Evolutionary conservation across 352 stramenopile genomes (phyloP).

Genomic region (Thraustochytrium sp.): DNA sequence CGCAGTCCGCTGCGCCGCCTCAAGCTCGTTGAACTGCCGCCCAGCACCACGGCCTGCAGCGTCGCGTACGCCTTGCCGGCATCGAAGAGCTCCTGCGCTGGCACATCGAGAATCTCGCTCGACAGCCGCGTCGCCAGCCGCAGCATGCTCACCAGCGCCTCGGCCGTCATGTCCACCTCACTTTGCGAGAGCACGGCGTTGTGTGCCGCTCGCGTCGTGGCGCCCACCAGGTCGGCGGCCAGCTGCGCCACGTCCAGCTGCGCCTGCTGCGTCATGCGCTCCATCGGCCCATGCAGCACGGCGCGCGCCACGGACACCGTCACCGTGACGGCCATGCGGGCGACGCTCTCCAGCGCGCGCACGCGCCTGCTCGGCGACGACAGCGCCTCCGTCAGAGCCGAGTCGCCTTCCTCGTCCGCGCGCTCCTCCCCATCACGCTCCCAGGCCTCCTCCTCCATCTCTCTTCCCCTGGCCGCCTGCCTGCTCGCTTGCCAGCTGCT

Average conservation of each 20-base stretch:
- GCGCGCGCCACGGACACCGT: neutral
- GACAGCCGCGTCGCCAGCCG: neutral
- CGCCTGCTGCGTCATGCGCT: neutral
- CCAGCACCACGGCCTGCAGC: neutral
- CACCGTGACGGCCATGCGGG: neutral
- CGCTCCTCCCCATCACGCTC: neutral
- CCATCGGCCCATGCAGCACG: neutral
- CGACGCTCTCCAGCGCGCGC: neutral
- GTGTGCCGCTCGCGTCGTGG: neutral
- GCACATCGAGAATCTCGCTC: neutral
- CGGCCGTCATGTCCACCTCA: conserved; percentile 15
- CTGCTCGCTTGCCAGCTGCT: no score
- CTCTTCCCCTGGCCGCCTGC: neutral
- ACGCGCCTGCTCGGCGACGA: neutral
- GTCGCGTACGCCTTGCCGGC: neutral
- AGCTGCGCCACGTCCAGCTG: neutral
- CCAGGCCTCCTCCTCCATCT: neutral
- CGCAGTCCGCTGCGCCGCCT: neutral
- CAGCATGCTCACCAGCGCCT: conserved; percentile 7
- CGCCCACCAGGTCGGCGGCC: neutral
- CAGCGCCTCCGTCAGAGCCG: neutral
- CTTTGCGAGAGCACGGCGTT: neutral
- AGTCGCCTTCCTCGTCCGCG: neutral
- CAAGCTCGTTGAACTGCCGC: neutral
- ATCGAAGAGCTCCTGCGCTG: neutral